These are phyloP conservation scores for Epipyxis sp. DNA, from an alignment of 108 stramenopile species.

Conservation along the genomic window DNA sequence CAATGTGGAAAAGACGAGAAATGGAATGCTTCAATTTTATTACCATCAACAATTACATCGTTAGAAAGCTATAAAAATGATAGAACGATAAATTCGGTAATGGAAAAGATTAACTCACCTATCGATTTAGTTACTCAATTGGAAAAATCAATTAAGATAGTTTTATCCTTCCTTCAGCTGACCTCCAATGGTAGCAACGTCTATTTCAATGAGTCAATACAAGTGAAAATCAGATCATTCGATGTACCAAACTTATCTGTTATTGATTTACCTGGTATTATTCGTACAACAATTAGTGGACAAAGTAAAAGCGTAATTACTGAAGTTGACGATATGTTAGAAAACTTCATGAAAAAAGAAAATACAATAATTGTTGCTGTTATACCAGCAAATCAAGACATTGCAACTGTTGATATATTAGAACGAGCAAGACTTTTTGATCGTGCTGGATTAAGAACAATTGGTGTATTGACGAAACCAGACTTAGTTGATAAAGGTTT, in stretches of 20 bases:
- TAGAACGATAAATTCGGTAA: not conserved
- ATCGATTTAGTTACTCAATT: no score
- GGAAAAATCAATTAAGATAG: not conserved
- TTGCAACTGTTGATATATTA: conserved; percentile 5
- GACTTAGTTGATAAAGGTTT: conserved; percentile 71
- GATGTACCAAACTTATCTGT: not conserved
- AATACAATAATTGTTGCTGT: conserved; percentile 11
- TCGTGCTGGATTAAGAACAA: conserved; percentile 64
- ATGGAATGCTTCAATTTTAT: not conserved
- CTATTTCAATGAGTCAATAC: not conserved
- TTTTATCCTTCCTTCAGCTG: not conserved
- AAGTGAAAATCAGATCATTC: not conserved
- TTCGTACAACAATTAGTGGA: not conserved
- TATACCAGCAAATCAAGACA: conserved; percentile 17
- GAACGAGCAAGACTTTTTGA: conserved; percentile 48
- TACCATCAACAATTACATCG: not conserved
- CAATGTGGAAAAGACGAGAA: not conserved
- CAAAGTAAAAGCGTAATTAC: not conserved
- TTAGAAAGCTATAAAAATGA: not conserved
- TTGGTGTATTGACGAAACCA: conserved; percentile 81
- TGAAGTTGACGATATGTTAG: not conserved
- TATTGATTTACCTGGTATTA: conserved; percentile 18
- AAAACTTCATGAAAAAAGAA: not conserved
- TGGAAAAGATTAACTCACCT: no score
- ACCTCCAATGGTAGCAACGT: not conserved